Evolutionary conservation across 768 basidiomycete genomes (phyloP).

Genomic region (Rhodotorula sphaerocarpa): DNA sequence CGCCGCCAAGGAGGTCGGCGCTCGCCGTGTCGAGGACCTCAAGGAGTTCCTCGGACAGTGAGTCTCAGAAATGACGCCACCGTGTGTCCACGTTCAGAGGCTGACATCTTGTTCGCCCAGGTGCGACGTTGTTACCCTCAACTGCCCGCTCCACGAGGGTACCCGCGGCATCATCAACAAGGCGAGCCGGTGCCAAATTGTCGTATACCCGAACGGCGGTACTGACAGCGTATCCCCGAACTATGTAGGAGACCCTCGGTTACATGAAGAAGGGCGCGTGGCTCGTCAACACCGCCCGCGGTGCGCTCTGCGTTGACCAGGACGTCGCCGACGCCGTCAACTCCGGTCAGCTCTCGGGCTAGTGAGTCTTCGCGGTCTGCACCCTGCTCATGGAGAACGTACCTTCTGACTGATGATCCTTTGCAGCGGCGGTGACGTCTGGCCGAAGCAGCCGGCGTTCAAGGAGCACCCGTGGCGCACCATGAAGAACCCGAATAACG

Average conservation of each 20-base stretch:
- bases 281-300: slow-evolving; percentile 80
- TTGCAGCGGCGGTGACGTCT: slow-evolving; percentile 55
- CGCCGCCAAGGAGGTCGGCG: slow-evolving; percentile 59
- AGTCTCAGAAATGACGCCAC: neutral
- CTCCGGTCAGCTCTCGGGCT: slow-evolving; percentile 64
- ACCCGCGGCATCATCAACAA: slow-evolving; percentile 51
- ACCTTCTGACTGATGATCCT: too few relatives aligned
- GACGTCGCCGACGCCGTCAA: slow-evolving; percentile 67
- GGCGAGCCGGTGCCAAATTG: slow-evolving; percentile 2
- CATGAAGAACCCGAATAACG: slow-evolving; percentile 62
- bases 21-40: slow-evolving; percentile 67
- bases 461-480: slow-evolving; percentile 78
- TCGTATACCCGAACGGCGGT: neutral
- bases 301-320: slow-evolving; percentile 79
- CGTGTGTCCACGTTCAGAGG: too few relatives aligned
- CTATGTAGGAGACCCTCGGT: slow-evolving; percentile 55
- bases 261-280: slow-evolving; percentile 88
- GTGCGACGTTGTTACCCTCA: slow-evolving; percentile 57
- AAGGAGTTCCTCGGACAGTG: slow-evolving; percentile 53
- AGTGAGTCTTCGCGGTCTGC: slow-evolving; percentile 6
- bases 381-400: too few relatives aligned
- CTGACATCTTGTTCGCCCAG: too few relatives aligned
- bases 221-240: neutral
- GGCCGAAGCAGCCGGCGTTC: slow-evolving; percentile 81
- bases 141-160: slow-evolving; percentile 78